These are phyloP conservation scores for Leishmania arabica DNA, from an alignment of 208 protist genomes.

Conservation along the genomic window DNA sequence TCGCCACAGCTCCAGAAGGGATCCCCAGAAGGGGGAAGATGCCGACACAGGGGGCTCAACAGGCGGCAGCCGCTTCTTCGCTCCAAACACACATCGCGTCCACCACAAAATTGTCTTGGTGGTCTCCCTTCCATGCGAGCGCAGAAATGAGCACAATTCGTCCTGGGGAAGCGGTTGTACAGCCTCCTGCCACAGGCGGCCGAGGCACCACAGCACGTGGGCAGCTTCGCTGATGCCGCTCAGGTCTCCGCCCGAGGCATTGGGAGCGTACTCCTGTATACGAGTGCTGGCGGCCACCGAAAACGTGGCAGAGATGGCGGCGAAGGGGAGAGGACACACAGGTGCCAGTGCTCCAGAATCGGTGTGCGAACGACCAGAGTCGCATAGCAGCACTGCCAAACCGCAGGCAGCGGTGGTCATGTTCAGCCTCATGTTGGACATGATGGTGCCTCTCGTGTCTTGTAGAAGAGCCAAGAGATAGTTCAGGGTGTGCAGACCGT, in stretches of 20 bases:
- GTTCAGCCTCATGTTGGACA: slow-evolving; percentile 20
- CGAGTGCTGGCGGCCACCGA: slow-evolving; percentile 13
- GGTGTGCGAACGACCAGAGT: neutral
- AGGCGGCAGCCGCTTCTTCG: neutral
- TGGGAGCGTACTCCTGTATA: slow-evolving; percentile 16
- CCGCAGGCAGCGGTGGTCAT: slow-evolving; percentile 27
- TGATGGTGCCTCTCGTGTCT: slow-evolving; percentile 10
- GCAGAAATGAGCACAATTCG: slow-evolving; percentile 3
- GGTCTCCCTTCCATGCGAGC: slow-evolving; percentile 14
- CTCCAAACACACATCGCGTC: slow-evolving; percentile 7
- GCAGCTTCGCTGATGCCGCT: slow-evolving; percentile 18
- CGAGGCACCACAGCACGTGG: slow-evolving; percentile 27
- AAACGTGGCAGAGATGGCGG: slow-evolving; percentile 4
- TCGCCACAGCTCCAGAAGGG: slow-evolving; percentile 24
- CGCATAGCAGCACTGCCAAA: slow-evolving; percentile 19
- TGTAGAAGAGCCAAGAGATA: slow-evolving; percentile 14
- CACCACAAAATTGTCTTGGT: slow-evolving; percentile 24
- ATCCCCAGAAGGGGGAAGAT: slow-evolving; percentile 5
- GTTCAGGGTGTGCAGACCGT: slow-evolving; percentile 7
- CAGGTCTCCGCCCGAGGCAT: slow-evolving; percentile 11
- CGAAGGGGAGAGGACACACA: neutral
- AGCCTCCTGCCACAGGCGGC: slow-evolving; percentile 20
- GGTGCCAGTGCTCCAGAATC: neutral
- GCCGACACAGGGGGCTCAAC: neutral
- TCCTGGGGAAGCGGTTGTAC: slow-evolving; percentile 12